Base-by-base conservation (phyloP, 257 asterid genomes). In the Fraxinus cuspidata region DNA sequence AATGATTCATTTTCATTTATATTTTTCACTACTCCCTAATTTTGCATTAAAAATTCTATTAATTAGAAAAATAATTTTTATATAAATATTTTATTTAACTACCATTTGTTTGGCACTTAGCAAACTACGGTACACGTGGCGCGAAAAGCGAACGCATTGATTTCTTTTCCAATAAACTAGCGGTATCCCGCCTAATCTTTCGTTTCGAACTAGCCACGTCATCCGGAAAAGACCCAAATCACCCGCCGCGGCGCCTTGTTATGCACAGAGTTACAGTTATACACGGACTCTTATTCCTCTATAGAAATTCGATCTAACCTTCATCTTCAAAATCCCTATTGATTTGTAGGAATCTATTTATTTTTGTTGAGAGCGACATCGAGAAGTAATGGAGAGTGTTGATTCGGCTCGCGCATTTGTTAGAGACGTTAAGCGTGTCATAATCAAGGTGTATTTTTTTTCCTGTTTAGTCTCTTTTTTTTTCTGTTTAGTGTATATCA, bases 331-430 rank as follows among this genome's bases (percentile, higher is more conserved):
- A 60, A 63, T 3, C 66, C 27, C 11, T 63, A 27, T 63, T 25
- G 15, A 23, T 23, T 63, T 63, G 32, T 0, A 27, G 3, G 25
- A 53, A 53, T 53, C 10, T 16, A 53, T 53, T 53, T 53, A 18
- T 53, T 53, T 5, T 53, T 7, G 9, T n/a, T 19, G n/a, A 19
- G 64, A 19, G 11, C 8, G 7, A 19, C n/a, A 53, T n/a, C 64
- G 0, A 19, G 10, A 18, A 53, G 69, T 23, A 72, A 82, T 87
- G 88, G 85, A 81, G 65, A 56, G 80, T 31, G 82, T 58, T 44
- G 89, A 86, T 83, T 74, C 87, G 12, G 81, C 87, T 77, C 88
- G 94, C 25, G 84, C 79, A 12, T 89, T 89, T 73, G 82, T 89
- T 18, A 86, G 74, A 38, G 83, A 86, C 21, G 92, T 88, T 58